Evolutionary conservation across 1,284 basidiomycete genomes (phyloP).

Genomic region (Ustilago shanxiensis): DNA sequence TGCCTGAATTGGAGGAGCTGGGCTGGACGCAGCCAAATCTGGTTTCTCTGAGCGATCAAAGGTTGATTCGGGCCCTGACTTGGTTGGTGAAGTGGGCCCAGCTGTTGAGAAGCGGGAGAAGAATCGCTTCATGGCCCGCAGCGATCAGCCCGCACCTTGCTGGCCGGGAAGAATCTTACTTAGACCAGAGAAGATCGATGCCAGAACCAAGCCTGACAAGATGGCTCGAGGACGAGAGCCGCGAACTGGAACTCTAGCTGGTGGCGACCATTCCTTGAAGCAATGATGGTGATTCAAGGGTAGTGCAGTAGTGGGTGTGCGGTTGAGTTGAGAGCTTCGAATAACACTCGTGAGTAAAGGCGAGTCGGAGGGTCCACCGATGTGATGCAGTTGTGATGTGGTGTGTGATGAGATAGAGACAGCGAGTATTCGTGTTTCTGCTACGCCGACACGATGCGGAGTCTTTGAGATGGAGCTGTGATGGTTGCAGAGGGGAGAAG

Average conservation of each 20-base stretch:
- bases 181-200: not conserved
- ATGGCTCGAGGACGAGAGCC: not conserved
- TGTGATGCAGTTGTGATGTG: not conserved
- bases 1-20: constrained; percentile 13
- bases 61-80: constrained; percentile 7
- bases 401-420: not conserved
- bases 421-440: constrained; percentile 2
- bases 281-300: not conserved
- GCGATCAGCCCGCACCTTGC: not conserved
- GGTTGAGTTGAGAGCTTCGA: not conserved
- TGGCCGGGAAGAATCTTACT: not conserved
- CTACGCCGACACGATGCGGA: constrained; percentile 9
- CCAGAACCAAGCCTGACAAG: not conserved
- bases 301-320: not conserved
- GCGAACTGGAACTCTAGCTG: not conserved
- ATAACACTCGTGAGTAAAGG: not conserved
- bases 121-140: constrained; percentile 52
- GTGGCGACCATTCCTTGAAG: not conserved
- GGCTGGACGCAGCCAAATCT: constrained; percentile 5
- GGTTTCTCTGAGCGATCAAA: constrained; percentile 25
- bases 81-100: constrained; percentile 18
- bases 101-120: constrained; percentile 57
- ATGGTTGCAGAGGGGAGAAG: not conserved
- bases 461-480: not conserved
- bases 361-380: not conserved